Conservation (phyloP, 805 yeast species). For the Candida nonsorbophila region DNA sequence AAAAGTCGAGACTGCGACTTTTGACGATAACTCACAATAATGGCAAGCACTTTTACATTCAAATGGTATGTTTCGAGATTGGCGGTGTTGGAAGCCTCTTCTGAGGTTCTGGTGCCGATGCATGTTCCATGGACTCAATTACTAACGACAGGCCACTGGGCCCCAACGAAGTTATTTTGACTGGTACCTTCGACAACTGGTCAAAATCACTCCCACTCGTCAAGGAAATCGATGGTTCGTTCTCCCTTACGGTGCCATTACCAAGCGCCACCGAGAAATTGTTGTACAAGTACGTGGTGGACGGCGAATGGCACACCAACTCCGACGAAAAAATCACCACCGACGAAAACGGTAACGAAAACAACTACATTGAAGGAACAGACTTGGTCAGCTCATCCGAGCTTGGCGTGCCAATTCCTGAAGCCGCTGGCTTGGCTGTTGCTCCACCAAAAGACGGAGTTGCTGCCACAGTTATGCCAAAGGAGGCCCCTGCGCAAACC, state of each 20-base stretch:
- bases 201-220: conserved; percentile 53
- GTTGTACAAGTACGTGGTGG: conserved; percentile 61
- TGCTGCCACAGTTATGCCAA: conserved; percentile 34
- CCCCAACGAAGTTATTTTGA: conserved; percentile 52
- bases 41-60: neutral
- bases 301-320: conserved; percentile 57
- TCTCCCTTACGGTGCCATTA: conserved; percentile 54
- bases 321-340: conserved; percentile 33
- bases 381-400: conserved; percentile 22
- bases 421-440: conserved; percentile 26
- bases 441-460: conserved; percentile 13
- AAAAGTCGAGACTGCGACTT: no score
- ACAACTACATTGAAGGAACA: conserved; percentile 40
- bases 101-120: no score
- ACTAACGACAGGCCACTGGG: conserved; percentile 41
- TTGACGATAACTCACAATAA: no score
- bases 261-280: conserved; percentile 36
- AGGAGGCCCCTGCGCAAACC: conserved; percentile 25
- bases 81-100: no score
- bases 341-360: conserved; percentile 47
- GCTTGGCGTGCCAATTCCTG: conserved; percentile 24
- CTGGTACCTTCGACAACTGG: conserved; percentile 72
- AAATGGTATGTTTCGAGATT: neutral
- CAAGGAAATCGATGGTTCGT: conserved; percentile 56
- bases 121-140: no score